Evolutionary conservation across 805 yeast species (phyloP), one percentile per base, ranked within the genome.

Genomic region (Komagataella kurtzmanii): DNA sequence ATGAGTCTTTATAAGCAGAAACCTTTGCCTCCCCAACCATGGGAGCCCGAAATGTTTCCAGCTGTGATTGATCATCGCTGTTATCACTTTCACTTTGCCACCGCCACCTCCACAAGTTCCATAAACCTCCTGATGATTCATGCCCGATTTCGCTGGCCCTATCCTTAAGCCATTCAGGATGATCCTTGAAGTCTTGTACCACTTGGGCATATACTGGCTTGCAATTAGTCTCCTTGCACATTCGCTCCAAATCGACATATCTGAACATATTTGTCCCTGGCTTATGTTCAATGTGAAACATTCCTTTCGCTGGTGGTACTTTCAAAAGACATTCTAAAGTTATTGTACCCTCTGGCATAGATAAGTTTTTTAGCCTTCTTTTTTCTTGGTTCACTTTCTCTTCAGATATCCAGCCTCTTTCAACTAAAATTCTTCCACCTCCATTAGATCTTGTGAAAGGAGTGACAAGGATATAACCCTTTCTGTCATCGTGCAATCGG

Each of bases 351-450:
- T 70, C 67, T 0, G 96, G 96, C 53, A 84, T 61, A 1, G 95
- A 81, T 54, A 86, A 70, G 63, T 85, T 88, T 19, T 77, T 75
- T 53, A 90, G 72, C 10, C 67, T 67, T 53, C 79, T 85, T 58
- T 57, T 72, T 57, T 53, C 73, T 54, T 72, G 95, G 63, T 67
- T 65, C 51, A 79, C 77, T 55, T 79, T 79, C 12, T 80, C 85
- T 57, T 85, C 88, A 23, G 79, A 69, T 48, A 93, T 80, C 95
- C 97, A 93, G 14, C 99, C 99, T 57, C 99, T 77, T 63, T 88
- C 95, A 24, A 93, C 76, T 51, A 93, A 69, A 17, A 93, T 71
- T 51, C 86, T 90, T 49, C 82, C 77, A 1, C 89, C 93, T 21
- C 88, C 86, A 54, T 79, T 81, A 3, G 79, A 70, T 54, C 95